These are phyloP conservation scores for Puccinia horiana DNA, from an alignment of 1,284 basidiomycete species.

Conservation along the genomic window DNA sequence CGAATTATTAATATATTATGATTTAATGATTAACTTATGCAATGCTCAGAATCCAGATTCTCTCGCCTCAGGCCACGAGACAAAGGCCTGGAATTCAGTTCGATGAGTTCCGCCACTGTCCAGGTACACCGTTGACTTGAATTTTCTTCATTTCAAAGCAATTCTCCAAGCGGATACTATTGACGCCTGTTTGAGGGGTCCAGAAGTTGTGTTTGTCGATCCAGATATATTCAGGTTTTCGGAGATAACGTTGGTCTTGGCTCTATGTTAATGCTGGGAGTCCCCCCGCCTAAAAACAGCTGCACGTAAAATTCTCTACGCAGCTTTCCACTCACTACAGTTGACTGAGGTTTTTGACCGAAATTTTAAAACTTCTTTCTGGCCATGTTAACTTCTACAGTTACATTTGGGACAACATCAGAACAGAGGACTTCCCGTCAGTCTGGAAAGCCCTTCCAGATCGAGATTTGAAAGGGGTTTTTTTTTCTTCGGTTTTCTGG, in stretches of 20 bases:
- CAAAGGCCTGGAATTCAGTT: not conserved
- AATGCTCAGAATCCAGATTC: too few relatives aligned
- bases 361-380: not conserved
- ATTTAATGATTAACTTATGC: too few relatives aligned
- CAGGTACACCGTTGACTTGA: not conserved
- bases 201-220: not conserved
- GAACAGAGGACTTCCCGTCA: too few relatives aligned
- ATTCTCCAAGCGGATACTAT: not conserved
- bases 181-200: not conserved
- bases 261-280: not conserved
- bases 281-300: not conserved
- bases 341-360: not conserved
- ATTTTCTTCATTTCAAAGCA: not conserved
- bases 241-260: not conserved
- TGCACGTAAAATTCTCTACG: not conserved
- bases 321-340: not conserved
- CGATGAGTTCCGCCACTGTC: not conserved
- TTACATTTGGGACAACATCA: too few relatives aligned
- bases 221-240: not conserved
- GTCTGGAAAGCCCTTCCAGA: too few relatives aligned
- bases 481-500: too few relatives aligned
- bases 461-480: too few relatives aligned
- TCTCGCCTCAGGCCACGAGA: too few relatives aligned
- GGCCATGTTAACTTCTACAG: too few relatives aligned
- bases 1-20: not conserved